Conservation (phyloP, 140 eudicot genomes). For the Oenanthe javanica region DNA sequence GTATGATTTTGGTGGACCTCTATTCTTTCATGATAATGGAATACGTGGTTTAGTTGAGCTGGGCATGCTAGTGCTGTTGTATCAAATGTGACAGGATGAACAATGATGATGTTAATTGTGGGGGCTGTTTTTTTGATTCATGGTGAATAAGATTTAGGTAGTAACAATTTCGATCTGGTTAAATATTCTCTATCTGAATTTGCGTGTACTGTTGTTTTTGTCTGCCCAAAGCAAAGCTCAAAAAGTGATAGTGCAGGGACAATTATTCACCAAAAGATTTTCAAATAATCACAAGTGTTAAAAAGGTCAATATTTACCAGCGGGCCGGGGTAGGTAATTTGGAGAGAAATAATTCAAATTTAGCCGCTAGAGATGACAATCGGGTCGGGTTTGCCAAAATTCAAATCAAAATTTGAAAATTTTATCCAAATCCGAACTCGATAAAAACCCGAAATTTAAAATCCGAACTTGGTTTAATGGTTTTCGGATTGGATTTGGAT, state of each 20-base stretch:
- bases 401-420: too few species aligned
- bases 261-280: background rate
- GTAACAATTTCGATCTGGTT: background rate
- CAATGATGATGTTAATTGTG: background rate
- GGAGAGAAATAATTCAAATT: too few species aligned
- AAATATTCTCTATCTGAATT: background rate
- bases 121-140: background rate
- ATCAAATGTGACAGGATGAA: constrained; percentile 2
- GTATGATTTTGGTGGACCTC: background rate
- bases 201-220: background rate
- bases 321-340: too few species aligned
- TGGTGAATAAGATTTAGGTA: constrained; percentile 9
- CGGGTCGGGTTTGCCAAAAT: too few species aligned
- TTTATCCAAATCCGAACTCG: too few species aligned
- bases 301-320: background rate
- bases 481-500: too few species aligned
- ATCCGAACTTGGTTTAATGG: too few species aligned
- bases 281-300: background rate
- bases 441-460: too few species aligned
- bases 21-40: constrained; percentile 1
- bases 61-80: constrained; percentile 11
- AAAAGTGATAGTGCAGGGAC: background rate
- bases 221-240: background rate
- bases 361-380: too few species aligned
- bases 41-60: constrained; percentile 5